Conservation (phyloP, 305 asterid species). For the Plantago lanceolata region DNA sequence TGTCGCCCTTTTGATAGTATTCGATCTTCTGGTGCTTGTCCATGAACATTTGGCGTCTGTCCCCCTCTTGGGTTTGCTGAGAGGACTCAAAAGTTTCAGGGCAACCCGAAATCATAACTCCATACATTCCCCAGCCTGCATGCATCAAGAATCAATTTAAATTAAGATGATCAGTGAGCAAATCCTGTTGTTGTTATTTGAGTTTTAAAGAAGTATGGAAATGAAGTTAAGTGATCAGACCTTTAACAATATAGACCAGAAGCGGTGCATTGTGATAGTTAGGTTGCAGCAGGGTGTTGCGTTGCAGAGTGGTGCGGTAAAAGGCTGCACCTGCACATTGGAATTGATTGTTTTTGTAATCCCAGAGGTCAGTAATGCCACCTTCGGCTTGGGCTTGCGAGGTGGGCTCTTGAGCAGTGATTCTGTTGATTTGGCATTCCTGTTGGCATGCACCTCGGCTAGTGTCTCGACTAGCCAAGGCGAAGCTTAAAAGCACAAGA, state of each 20-base stretch:
- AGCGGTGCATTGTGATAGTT: conserved; percentile 45
- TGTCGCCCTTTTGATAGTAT: conserved; percentile 42
- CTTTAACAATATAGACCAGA: conserved; percentile 45
- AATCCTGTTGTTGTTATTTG: not conserved
- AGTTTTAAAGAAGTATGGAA: not conserved
- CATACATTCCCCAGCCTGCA: conserved; percentile 45
- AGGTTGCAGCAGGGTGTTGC: conserved; percentile 47
- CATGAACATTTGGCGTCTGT: conserved; percentile 24
- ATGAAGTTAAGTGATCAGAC: conserved; percentile 12
- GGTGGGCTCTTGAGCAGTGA: no score
- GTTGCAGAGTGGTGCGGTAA: conserved; percentile 40
- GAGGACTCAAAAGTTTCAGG: conserved; percentile 55
- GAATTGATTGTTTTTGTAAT: no score
- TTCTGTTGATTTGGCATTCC: conserved; percentile 40
- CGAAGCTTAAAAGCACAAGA: conserved; percentile 33
- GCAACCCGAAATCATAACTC: conserved; percentile 49
- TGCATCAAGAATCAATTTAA: not conserved
- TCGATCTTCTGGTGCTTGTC: conserved; percentile 52
- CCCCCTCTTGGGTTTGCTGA: conserved; percentile 19
- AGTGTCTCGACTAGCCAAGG: conserved; percentile 23
- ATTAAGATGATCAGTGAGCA: not conserved
- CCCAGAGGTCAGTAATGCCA: no score
- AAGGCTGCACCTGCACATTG: no score
- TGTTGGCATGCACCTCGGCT: conserved; percentile 23
- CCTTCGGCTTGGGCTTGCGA: no score